phyloP scores from a whole-genome alignment of 2,329 filamentous ascomycete species.

The Colletotrichum magnum region DNA sequence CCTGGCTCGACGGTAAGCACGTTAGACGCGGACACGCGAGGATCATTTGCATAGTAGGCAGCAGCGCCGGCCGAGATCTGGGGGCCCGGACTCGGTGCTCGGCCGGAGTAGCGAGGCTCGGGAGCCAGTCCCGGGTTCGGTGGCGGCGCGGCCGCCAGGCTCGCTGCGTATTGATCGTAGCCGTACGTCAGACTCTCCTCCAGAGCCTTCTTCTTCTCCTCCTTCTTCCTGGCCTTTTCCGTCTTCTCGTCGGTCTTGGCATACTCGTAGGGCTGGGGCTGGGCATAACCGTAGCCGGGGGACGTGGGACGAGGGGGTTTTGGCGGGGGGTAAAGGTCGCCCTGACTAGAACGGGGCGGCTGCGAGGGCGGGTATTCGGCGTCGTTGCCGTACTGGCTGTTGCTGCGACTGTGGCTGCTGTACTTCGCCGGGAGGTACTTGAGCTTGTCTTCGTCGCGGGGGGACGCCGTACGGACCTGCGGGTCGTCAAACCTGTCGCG shows the following conservation, averaged over 20 bases:
- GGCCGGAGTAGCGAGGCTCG: constrained; percentile 32
- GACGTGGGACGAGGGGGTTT: constrained; percentile 38
- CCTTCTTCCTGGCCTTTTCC: constrained; percentile 47
- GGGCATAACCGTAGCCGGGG: constrained; percentile 46
- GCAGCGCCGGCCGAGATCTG: constrained; percentile 42
- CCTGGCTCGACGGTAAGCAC: constrained; percentile 59
- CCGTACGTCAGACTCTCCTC: constrained; percentile 69
- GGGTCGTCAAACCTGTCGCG: constrained; percentile 50
- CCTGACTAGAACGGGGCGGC: constrained; percentile 44
- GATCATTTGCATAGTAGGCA: constrained; percentile 52
- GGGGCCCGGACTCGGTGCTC: constrained; percentile 34
- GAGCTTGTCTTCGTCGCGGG: constrained; percentile 54
- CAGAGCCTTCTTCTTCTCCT: constrained; percentile 48
- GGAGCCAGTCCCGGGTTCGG: constrained; percentile 32
- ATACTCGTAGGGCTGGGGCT: constrained; percentile 48
- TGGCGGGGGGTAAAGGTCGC: constrained; percentile 52
- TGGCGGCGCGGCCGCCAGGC: not conserved
- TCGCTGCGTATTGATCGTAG: constrained; percentile 32
- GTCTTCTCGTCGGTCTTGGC: constrained; percentile 40
- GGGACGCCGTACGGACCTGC: constrained; percentile 42
- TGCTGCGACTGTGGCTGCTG: constrained; percentile 51
- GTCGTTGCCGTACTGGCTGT: constrained; percentile 40
- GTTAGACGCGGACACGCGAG: constrained; percentile 53
- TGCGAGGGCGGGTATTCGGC: constrained; percentile 45
- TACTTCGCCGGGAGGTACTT: constrained; percentile 65